Conservation (phyloP, 257 asterid species). For the Solanum pinnatisectum region DNA sequence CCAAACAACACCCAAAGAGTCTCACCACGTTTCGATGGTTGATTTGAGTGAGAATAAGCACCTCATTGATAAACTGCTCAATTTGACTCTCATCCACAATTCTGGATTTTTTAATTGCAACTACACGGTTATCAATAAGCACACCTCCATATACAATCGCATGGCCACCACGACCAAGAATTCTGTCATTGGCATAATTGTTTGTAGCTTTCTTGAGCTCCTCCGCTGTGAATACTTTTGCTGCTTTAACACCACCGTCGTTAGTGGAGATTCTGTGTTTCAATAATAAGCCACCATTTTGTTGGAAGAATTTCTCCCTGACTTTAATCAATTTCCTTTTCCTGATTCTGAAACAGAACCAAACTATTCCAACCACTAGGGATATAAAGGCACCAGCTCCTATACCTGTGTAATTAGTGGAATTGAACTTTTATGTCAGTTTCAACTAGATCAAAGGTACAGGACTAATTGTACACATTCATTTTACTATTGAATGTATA, state of each 20-base stretch:
- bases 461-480: neutral
- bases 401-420: neutral
- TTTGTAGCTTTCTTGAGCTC: neutral
- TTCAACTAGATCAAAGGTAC: neutral
- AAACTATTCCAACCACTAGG: neutral
- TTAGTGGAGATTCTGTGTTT: neutral
- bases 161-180: neutral
- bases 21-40: no score
- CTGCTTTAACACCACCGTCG: neutral
- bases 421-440: neutral
- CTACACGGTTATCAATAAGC: neutral
- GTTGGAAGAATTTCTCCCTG: neutral
- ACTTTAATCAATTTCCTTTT: neutral
- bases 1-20: no score
- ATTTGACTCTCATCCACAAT: no score
- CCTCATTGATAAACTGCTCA: no score
- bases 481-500: neutral
- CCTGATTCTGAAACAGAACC: neutral
- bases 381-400: neutral
- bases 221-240: neutral
- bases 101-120: neutral
- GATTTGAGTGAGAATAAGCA: no score
- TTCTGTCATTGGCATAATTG: neutral
- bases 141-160: neutral
- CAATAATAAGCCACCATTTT: neutral